Evolutionary conservation across 106 monocot species (phyloP), one percentile per base, ranked within the genome.

Genomic region (Dioscorea alata): DNA sequence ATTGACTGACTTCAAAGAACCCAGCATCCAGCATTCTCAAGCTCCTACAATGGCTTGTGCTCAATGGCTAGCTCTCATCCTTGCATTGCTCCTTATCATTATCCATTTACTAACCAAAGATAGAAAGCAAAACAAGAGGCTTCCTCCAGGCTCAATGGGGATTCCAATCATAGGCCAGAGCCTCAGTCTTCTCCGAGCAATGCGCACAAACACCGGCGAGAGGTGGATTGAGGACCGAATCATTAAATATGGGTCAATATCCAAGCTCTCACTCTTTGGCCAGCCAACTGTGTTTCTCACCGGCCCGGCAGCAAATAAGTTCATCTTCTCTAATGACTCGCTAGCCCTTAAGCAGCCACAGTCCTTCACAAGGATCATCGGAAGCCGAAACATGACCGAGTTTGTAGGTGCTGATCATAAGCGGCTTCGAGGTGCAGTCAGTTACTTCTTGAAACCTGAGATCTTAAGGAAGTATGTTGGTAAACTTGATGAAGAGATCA

Each of bases 131-230:
- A 6, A 42, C 42, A 65, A 56, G 18, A 66, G 57, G 24, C 65
- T 67, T 19, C 74, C 66, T 59, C 74, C 74, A 4, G 65, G 74
- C 1, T 74, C 74, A 66, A 48, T 74, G 59, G 74, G 74, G 5
- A n/a, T 74, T 10, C 74, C 74, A 2, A 23, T 58, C 18, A 18
- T 74, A 14, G 66, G 74, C 9, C 66, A 74, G 31, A 23, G 59
- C 17, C 17, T 74, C 21, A 16, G 66, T 31, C 67, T 74, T n/a
- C 12, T 74, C 6, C n/a, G 48, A 25, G 35, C 66, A 2, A 42
- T 25, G 10, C 66, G 59, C 48, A 16, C 18, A 1, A 59, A 74
- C 59, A 74, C 57, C 49, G 49, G 58, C 59, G 23, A 57, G 14
- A 59, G 60, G 25, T 74, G 74, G 74, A 6, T 74, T 1, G 48